Evolutionary conservation across 73 alveolate genomes (phyloP).

Genomic region (Uronychia binucleata): DNA sequence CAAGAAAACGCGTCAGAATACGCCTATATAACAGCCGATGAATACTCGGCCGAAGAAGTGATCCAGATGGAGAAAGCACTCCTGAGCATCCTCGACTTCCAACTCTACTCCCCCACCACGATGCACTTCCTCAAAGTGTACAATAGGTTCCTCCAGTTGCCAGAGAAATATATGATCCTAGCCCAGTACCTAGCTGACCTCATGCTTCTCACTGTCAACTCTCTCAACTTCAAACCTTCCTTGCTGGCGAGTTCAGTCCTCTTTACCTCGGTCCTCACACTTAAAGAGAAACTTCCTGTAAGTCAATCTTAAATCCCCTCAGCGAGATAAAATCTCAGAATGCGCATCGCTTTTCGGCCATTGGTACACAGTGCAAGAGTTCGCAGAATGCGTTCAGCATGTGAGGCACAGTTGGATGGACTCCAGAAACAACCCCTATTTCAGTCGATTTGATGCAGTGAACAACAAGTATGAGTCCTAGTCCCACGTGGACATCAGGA

Average conservation of each 20-base stretch:
- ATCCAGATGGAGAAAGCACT: slow-evolving; percentile 74
- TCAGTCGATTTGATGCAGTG: slow-evolving; percentile 57
- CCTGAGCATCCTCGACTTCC: slow-evolving; percentile 62
- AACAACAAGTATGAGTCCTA: slow-evolving; percentile 36
- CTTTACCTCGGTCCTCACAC: neutral
- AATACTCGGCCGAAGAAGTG: slow-evolving; percentile 72
- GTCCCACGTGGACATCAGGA: neutral
- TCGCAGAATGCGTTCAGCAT: slow-evolving; percentile 31
- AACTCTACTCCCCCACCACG: slow-evolving; percentile 69
- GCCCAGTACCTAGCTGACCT: slow-evolving; percentile 51
- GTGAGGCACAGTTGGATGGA: slow-evolving; percentile 49
- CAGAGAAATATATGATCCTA: neutral
- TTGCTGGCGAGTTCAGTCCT: slow-evolving; percentile 20
- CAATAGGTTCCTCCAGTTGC: slow-evolving; percentile 10
- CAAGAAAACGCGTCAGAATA: slow-evolving; percentile 90
- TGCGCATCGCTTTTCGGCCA: neutral
- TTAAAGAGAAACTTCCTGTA: neutral
- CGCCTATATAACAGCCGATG: slow-evolving; percentile 92
- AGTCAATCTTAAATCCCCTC: too few relatives aligned
- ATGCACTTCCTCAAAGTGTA: slow-evolving; percentile 50
- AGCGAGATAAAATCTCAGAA: neutral
- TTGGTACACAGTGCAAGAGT: slow-evolving; percentile 27
- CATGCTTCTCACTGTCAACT: slow-evolving; percentile 5
- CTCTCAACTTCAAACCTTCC: slow-evolving; percentile 15
- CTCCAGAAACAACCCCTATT: slow-evolving; percentile 45